Conservation (phyloP, 83 land plant genomes). For the Thuja plicata region DNA sequence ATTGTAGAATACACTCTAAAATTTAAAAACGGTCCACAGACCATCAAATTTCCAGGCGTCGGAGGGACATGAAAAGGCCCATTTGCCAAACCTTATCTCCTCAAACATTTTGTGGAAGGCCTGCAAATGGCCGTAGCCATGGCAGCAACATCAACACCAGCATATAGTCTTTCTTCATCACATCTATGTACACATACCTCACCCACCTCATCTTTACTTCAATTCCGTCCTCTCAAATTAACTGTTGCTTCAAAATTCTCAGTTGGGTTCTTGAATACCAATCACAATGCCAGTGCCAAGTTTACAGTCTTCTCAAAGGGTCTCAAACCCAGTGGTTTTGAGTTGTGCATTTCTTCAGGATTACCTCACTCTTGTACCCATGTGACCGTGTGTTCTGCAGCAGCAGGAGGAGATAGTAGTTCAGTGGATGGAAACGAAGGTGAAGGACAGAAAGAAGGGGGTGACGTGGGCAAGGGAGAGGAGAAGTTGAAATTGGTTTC, state of each 20-base stretch:
- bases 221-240: not conserved
- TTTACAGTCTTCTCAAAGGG: not conserved
- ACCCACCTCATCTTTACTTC: not conserved
- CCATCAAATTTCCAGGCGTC: no score
- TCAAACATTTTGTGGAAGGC: not conserved
- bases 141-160: slow-evolving; percentile 1
- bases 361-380: not conserved
- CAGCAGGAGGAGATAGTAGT: slow-evolving; percentile 6
- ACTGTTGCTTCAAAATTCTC: not conserved
- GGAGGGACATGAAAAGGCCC: no score
- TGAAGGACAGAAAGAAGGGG: slow-evolving; percentile 17
- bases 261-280: slow-evolving; percentile 10
- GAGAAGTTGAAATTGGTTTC: slow-evolving; percentile 62
- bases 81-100: not conserved
- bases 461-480: slow-evolving; percentile 24
- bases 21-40: no score
- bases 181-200: not conserved
- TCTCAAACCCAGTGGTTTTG: not conserved
- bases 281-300: not conserved
- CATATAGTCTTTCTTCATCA: not conserved
- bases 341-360: not conserved
- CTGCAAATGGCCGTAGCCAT: not conserved
- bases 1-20: no score
- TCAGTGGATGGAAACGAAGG: not conserved
- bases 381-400: not conserved